Evolutionary conservation across 192 early-diverging fungal species (phyloP).

Genomic region (Mortierella hygrophila): DNA sequence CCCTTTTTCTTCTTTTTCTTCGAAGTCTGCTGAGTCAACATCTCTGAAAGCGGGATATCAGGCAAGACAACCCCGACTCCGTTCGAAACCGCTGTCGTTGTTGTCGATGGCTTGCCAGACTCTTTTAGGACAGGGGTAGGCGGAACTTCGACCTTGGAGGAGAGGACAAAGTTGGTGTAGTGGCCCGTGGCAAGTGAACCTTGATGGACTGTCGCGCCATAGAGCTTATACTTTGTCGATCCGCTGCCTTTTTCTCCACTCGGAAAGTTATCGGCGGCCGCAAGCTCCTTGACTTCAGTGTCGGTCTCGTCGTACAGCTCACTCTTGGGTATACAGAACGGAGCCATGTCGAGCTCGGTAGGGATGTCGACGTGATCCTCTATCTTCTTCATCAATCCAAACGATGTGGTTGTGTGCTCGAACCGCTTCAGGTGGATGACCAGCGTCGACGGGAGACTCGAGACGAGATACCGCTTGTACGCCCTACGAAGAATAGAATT

Average conservation of each 20-base stretch:
- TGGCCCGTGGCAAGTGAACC: slow-evolving; percentile 58
- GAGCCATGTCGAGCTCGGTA: slow-evolving; percentile 47
- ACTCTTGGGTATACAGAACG: slow-evolving; percentile 45
- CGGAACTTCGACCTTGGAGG: slow-evolving; percentile 35
- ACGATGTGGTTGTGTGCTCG: slow-evolving; percentile 40
- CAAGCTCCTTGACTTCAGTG: slow-evolving; percentile 5
- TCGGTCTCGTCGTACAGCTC: slow-evolving; percentile 35
- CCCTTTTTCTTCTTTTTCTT: slow-evolving; percentile 18
- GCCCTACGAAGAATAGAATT: slow-evolving; percentile 49
- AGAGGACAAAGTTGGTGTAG: slow-evolving; percentile 58
- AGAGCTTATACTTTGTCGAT: slow-evolving; percentile 51
- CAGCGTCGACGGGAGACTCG: slow-evolving; percentile 50
- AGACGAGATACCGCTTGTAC: slow-evolving; percentile 55
- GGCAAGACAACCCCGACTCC: slow-evolving; percentile 18
- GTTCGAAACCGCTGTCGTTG: background rate
- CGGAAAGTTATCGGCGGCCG: background rate
- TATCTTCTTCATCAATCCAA: slow-evolving; percentile 51
- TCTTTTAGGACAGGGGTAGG: background rate
- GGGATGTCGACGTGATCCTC: slow-evolving; percentile 56
- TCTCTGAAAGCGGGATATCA: slow-evolving; percentile 24
- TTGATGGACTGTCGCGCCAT: slow-evolving; percentile 59
- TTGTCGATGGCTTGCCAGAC: background rate
- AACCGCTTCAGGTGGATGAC: slow-evolving; percentile 61
- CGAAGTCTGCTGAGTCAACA: slow-evolving; percentile 22
- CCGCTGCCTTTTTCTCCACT: background rate